Evolutionary conservation across 2,329 filamentous ascomycete genomes (phyloP).

Genomic region (Aspergillus sp.): DNA sequence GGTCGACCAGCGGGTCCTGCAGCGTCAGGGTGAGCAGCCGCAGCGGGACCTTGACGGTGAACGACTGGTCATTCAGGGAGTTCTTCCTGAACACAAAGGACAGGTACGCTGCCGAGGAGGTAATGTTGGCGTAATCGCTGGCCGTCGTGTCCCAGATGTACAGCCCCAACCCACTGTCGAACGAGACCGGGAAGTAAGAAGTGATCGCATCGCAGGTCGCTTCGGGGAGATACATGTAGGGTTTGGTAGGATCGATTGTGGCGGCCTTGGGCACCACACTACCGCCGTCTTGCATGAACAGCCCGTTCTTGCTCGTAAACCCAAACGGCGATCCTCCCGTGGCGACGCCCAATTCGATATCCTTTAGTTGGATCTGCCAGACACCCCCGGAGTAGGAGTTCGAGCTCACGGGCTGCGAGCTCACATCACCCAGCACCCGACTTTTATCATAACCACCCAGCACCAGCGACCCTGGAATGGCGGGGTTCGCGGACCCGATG

Average conservation of each 20-base stretch:
- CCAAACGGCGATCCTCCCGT: slow-evolving; percentile 41
- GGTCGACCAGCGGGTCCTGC: slow-evolving; percentile 18
- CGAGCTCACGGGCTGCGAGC: slow-evolving; percentile 15
- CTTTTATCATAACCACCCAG: slow-evolving; percentile 45
- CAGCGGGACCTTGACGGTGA: slow-evolving; percentile 22
- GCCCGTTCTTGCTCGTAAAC: slow-evolving; percentile 25
- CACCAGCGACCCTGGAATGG: slow-evolving; percentile 36
- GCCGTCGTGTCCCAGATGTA: slow-evolving; percentile 44
- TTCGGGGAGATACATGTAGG: slow-evolving; percentile 43
- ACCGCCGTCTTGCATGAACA: slow-evolving; percentile 30
- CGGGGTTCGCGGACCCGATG: slow-evolving; percentile 37
- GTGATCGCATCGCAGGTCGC: slow-evolving; percentile 44
- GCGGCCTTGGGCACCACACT: slow-evolving; percentile 26
- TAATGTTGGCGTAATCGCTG: slow-evolving; percentile 16
- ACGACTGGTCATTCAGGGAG: slow-evolving; percentile 7
- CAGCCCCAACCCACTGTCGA: slow-evolving; percentile 35
- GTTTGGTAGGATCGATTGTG: slow-evolving; percentile 30
- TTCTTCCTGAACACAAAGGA: slow-evolving; percentile 21
- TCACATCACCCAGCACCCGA: slow-evolving; percentile 33
- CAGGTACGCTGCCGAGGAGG: slow-evolving; percentile 21
- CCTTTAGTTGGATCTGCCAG: slow-evolving; percentile 29
- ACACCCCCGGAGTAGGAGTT: slow-evolving; percentile 6
- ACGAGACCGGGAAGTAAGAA: slow-evolving; percentile 37
- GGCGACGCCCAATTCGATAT: slow-evolving; percentile 44
- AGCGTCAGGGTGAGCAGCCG: slow-evolving; percentile 21